These are phyloP conservation scores for Rhododendron henanense DNA, from an alignment of 148 eudicot genomes.

Conservation along the genomic window DNA sequence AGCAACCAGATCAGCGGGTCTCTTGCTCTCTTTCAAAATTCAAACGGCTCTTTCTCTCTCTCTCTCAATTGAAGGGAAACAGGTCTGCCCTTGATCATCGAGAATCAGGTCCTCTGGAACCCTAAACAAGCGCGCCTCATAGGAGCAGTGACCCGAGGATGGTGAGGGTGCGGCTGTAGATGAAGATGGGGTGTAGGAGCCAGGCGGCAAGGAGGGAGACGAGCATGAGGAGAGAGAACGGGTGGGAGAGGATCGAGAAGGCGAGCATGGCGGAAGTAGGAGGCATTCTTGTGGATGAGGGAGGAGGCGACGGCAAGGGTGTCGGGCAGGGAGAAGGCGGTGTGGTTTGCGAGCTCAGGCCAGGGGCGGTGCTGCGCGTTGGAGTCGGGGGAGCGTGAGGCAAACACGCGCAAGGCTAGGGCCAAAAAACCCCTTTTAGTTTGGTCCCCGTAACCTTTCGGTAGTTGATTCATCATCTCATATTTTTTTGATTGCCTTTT, in stretches of 20 bases:
- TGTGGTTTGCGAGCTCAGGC: conserved; percentile 56
- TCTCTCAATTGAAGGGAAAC: too few species aligned
- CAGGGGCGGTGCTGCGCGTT: conserved; percentile 67
- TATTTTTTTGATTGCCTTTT: too few species aligned
- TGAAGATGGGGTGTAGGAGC: conserved; percentile 46
- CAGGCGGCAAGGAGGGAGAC: conserved; percentile 45
- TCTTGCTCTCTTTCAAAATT: too few species aligned
- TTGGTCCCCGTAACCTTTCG: too few species aligned
- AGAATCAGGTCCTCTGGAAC: conserved; percentile 70
- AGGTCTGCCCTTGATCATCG: conserved; percentile 56
- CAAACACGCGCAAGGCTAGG: conserved; percentile 53
- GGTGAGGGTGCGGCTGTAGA: conserved; percentile 44
- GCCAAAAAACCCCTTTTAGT: not conserved
- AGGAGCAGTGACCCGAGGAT: conserved; percentile 53
- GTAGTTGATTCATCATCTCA: too few species aligned
- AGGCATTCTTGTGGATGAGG: conserved; percentile 58
- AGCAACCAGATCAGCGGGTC: too few species aligned
- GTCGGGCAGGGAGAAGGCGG: conserved; percentile 64
- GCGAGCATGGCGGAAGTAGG: conserved; percentile 61
- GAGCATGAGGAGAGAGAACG: conserved; percentile 44
- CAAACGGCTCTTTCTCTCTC: too few species aligned
- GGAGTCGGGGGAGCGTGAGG: conserved; percentile 32
- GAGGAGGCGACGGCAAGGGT: conserved; percentile 53
- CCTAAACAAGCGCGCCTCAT: conserved; percentile 45
- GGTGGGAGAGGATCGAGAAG: conserved; percentile 51